Conservation (phyloP, 805 yeast genomes). For the Candida railenensis region DNA sequence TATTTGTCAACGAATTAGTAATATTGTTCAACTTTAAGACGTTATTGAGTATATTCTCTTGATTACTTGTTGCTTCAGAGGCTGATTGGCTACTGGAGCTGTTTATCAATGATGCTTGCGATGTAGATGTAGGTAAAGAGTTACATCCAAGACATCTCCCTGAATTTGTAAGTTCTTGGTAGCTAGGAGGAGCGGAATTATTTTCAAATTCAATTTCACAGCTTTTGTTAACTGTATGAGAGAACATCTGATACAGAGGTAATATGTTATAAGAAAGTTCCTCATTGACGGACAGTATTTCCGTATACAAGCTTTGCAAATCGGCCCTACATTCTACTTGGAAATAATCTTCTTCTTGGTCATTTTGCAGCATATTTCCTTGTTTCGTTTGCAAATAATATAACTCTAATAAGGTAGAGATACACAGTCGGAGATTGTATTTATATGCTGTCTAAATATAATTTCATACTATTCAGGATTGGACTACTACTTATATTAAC, state of each 20-base stretch:
- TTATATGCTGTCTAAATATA: no score
- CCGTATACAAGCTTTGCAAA: neutral
- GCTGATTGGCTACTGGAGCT: neutral
- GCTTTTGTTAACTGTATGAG: conserved; percentile 15
- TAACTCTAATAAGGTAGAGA: no score
- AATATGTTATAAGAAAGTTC: conserved; percentile 16
- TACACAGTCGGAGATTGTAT: no score
- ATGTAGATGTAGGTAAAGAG: no score
- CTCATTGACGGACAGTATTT: neutral
- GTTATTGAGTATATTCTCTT: conserved; percentile 25
- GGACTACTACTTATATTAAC: no score
- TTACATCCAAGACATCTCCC: no score
- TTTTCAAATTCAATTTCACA: conserved; percentile 12
- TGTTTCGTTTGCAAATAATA: no score
- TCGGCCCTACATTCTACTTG: neutral
- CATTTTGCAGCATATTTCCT: neutral
- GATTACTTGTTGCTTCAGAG: neutral
- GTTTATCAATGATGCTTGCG: no score
- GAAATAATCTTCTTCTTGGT: neutral
- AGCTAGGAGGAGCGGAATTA: neutral
- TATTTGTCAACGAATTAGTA: conserved; percentile 19
- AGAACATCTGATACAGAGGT: conserved; percentile 39
- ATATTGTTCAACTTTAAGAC: conserved; percentile 29
- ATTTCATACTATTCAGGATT: no score
- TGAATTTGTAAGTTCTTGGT: no score